Percentiles rank a stretch among this genome's conserved stretches.
phyloP scores from a whole-genome alignment of 495 filamentous ascomycete genomes.

The Coniosporium apollinis region DNA sequence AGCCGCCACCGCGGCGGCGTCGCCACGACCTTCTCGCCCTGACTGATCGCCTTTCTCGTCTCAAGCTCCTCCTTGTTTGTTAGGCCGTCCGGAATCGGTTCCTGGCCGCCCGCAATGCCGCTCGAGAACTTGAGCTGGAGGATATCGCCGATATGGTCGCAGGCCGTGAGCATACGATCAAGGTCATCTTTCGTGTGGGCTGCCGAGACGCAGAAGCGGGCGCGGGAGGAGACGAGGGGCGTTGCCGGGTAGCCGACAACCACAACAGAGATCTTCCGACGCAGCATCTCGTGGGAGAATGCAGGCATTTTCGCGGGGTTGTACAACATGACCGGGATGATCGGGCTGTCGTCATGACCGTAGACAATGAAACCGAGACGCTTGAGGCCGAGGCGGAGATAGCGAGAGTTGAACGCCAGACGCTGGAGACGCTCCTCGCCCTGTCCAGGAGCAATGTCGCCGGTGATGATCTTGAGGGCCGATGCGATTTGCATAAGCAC shows the following conservation, averaged over 20 bases:
- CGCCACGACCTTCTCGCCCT: constrained; percentile 22
- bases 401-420: constrained; percentile 95
- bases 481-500: constrained; percentile 78
- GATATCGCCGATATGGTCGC: constrained; percentile 81
- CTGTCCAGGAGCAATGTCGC: constrained; percentile 75
- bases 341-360: constrained; percentile 93
- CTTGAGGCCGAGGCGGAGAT: constrained; percentile 91
- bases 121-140: constrained; percentile 93
- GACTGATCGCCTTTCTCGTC: constrained; percentile 33
- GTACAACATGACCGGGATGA: constrained; percentile 86
- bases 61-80: constrained; percentile 55
- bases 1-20: constrained; percentile 67
- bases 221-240: constrained; percentile 85
- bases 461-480: constrained; percentile 70
- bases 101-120: constrained; percentile 74
- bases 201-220: constrained; percentile 87
- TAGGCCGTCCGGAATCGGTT: constrained; percentile 52
- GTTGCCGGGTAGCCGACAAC: constrained; percentile 96
- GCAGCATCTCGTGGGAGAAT: constrained; percentile 95
- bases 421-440: constrained; percentile 92
- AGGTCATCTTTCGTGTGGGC: constrained; percentile 97
- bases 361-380: constrained; percentile 92
- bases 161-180: constrained; percentile 76
- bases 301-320: constrained; percentile 95
- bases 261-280: constrained; percentile 94